Base-by-base conservation (phyloP, 2,329 filamentous ascomycete genomes). In the Phoma sp. region DNA sequence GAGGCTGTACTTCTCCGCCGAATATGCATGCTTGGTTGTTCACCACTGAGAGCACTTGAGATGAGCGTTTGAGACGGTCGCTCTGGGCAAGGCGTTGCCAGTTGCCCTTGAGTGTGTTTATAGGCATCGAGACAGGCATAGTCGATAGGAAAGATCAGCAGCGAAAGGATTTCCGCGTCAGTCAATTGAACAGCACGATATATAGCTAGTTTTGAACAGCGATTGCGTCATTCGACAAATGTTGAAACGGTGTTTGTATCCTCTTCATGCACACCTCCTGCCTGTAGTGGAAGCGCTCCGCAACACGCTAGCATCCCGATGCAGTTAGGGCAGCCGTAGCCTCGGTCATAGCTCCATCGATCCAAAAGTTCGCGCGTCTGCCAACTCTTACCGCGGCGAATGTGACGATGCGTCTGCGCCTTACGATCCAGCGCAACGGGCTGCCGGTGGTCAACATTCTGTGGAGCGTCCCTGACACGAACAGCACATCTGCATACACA, bases 1-100 rank as follows among this genome's bases (percentile, higher is more conserved):
- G 81, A 3, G 88, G 82, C 40, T 80, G 77, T 44, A 87, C 75
- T 73, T 95, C 91, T 62, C 91, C 92, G 56, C 92, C 91, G 69
- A 92, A 96, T 65, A 96, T 81, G 73, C 86, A 88, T 39, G 84
- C 82, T n/a, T 78, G 81, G 13, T 81, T 77, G 40, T 77, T 78
- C 21, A 88, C 74, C 36, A 88, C 79, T 38, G 90, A 83, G 63
- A 92, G 72, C 3, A 85, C 83, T 69, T 95, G 91, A 0, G 90
- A 92, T 1, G 91, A 94, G 49, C 90, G 87, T 35, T 85, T 85
- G 7, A 92, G 80, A 31, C 71, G 63, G 25, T 76, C 71, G 19
- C 63, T 61, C 1, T 63, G 49, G 48, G 72, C 55, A 19, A 79
- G 57, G 21, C 72, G 70, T 29, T 65, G 72, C 77, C 77, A 80